phyloP scores from a whole-genome alignment of 2,329 filamentous ascomycete species.

The Periconia digitata region DNA sequence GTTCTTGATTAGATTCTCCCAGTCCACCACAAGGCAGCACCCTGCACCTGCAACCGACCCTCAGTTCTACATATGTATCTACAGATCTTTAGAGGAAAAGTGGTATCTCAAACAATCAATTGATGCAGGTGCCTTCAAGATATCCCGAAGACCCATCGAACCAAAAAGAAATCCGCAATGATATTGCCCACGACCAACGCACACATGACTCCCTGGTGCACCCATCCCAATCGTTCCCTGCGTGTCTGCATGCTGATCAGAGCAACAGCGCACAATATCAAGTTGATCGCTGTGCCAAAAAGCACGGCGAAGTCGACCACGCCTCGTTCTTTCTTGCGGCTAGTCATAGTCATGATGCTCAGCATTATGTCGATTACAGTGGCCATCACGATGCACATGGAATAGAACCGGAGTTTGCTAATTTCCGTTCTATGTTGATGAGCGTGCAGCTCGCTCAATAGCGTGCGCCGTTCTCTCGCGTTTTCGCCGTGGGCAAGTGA shows the following conservation, averaged over 20 bases:
- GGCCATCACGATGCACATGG: conserved; percentile 60
- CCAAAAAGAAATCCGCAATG: conserved; percentile 29
- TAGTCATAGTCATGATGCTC: conserved; percentile 66
- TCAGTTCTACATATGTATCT: too few relatives aligned
- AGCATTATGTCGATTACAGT: conserved; percentile 67
- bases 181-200: conserved; percentile 27
- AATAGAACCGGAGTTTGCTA: conserved; percentile 41
- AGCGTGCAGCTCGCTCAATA: conserved; percentile 31
- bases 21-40: too few relatives aligned
- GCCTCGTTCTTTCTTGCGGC: conserved; percentile 65
- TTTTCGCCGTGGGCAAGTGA: conserved; percentile 42
- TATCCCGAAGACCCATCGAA: conserved; percentile 29
- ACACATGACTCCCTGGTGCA: conserved; percentile 33
- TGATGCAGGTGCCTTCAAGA: neutral
- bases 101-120: neutral
- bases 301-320: conserved; percentile 75
- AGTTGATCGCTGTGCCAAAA: conserved; percentile 66
- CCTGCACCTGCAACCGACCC: too few relatives aligned
- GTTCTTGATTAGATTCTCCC: neutral
- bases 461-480: conserved; percentile 51
- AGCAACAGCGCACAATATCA: conserved; percentile 46
- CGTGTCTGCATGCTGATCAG: conserved; percentile 36
- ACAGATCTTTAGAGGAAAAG: too few relatives aligned
- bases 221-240: conserved; percentile 30
- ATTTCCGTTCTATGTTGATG: conserved; percentile 37